These are phyloP conservation scores for Lachancea waltii DNA, from an alignment of 805 yeast genomes.

Conservation along the genomic window DNA sequence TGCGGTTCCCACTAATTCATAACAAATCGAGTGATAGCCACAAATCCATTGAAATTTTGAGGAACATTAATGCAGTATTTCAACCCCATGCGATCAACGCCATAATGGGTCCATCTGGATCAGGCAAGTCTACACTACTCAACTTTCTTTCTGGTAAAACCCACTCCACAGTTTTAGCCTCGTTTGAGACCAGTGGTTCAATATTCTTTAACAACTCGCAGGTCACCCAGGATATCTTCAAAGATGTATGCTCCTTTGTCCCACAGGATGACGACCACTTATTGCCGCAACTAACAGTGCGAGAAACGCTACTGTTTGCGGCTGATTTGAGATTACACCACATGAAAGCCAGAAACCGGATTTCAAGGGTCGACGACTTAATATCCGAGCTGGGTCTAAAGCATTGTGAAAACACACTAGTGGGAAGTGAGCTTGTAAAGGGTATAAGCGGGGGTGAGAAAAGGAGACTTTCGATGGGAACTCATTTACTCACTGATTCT, in stretches of 20 bases:
- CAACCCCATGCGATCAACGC: constrained; percentile 55
- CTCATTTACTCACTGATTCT: constrained; percentile 68
- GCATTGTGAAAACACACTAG: constrained; percentile 71
- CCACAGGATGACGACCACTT: constrained; percentile 75
- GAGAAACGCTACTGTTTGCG: constrained; percentile 68
- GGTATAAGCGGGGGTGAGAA: constrained; percentile 90
- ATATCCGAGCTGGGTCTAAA: constrained; percentile 61
- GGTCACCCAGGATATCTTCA: constrained; percentile 33
- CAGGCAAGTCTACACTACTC: constrained; percentile 66
- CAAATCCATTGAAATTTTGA: constrained; percentile 34
- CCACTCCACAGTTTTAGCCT: constrained; percentile 28
- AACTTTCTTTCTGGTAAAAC: constrained; percentile 59
- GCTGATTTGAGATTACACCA: constrained; percentile 59
- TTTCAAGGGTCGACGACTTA: constrained; percentile 45
- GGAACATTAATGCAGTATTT: constrained; percentile 45
- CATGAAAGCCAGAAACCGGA: constrained; percentile 38
- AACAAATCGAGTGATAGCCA: not conserved
- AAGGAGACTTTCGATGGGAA: constrained; percentile 74
- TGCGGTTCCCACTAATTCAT: not conserved
- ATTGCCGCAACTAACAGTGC: constrained; percentile 63
- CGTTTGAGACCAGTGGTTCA: constrained; percentile 35
- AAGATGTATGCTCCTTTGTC: constrained; percentile 62
- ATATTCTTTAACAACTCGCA: constrained; percentile 39
- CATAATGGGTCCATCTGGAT: constrained; percentile 78
- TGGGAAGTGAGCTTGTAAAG: constrained; percentile 53